Percentiles rank a stretch among this genome's conserved stretches.
Conservation (phyloP, 2,329 filamentous ascomycete genomes). For the Pleurostoma richardsiae region DNA sequence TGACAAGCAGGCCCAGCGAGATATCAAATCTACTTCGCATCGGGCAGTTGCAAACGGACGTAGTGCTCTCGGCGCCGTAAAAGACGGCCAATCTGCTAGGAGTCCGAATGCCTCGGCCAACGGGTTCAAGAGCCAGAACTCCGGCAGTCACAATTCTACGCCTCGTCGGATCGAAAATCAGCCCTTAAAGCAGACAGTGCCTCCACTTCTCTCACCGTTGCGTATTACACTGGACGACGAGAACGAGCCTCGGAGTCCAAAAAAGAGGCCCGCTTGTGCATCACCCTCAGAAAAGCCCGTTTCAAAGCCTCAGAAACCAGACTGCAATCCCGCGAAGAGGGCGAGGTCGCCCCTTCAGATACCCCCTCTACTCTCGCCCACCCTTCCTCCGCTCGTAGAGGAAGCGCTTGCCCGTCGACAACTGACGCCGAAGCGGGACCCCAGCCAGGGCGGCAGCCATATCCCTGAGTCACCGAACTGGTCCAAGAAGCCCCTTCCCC, state of each 20-base stretch:
- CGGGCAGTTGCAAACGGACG: background rate
- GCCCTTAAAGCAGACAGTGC: slow-evolving; percentile 26
- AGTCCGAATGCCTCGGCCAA: slow-evolving; percentile 23
- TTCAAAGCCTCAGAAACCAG: slow-evolving; percentile 18
- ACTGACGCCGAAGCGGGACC: slow-evolving; percentile 19
- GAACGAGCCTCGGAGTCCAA: slow-evolving; percentile 17
- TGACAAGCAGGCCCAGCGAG: background rate
- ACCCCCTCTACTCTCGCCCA: slow-evolving; percentile 50
- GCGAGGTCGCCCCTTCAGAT: slow-evolving; percentile 30
- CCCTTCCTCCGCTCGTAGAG: slow-evolving; percentile 46
- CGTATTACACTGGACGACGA: slow-evolving; percentile 38
- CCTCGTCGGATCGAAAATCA: slow-evolving; percentile 14
- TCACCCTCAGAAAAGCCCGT: slow-evolving; percentile 15
- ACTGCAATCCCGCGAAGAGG: slow-evolving; percentile 27
- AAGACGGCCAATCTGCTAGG: slow-evolving; percentile 5
- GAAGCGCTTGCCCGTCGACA: slow-evolving; percentile 35
- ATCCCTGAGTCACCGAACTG: slow-evolving; percentile 23
- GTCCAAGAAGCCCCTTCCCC: slow-evolving; percentile 28
- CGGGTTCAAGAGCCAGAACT: slow-evolving; percentile 27
- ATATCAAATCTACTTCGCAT: background rate
- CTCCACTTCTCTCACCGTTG: slow-evolving; percentile 45
- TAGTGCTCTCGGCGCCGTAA: background rate
- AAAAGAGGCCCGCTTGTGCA: slow-evolving; percentile 26
- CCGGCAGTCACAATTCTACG: slow-evolving; percentile 25
- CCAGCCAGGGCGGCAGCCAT: slow-evolving; percentile 14